Evolutionary conservation across 2,329 filamentous ascomycete genomes (phyloP), one percentile per base, ranked within the genome.

Genomic region (Dactylellina cionopaga): DNA sequence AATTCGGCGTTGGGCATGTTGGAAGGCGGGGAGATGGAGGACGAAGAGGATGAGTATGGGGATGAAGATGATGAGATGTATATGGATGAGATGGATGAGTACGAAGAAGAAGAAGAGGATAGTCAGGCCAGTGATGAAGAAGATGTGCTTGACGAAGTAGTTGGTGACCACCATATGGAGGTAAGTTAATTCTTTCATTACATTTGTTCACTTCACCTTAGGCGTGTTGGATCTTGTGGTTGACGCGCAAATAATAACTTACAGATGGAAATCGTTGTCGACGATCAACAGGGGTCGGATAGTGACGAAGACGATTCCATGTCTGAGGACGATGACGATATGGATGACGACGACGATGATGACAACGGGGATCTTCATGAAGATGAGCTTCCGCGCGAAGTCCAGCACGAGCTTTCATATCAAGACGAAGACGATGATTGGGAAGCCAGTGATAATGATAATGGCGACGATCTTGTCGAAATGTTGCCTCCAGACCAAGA

Each of bases 1-100:
- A 96, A 98, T 80, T 98, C 95, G 1, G 92, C 96, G 1, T 84
- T 99, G 19, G 94, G 95, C 52, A 96, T 98, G 88, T 89, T 97
- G 58, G 95, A 98, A 79, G 89, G 91, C 75, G 87, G 89, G 52
- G 90, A 92, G 71, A 89, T 91, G 72, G 92, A 94, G 74, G 92
- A 92, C 52, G 92, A 91, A 31, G 90, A 92, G 29, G 88, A 91
- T 66, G 81, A 83, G 19, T 81, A 80, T 51, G 79, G 81, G 73
- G 85, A 87, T 72, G 92, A 92, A 47, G 90, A 93, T 63, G 91
- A 94, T 76, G 92, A 95, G 77, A 95, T 96, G 91, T 96, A 96
- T 76, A 91, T 92, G 54, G 92, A 95, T 71, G 92, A 93, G 31
- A 76, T 78, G 74, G 69, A 75, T 60, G 91, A 92, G 70, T 94